phyloP scores from a whole-genome alignment of 2,329 filamentous ascomycete genomes.

The Ophiocordyceps polyrhachis-furcata region DNA sequence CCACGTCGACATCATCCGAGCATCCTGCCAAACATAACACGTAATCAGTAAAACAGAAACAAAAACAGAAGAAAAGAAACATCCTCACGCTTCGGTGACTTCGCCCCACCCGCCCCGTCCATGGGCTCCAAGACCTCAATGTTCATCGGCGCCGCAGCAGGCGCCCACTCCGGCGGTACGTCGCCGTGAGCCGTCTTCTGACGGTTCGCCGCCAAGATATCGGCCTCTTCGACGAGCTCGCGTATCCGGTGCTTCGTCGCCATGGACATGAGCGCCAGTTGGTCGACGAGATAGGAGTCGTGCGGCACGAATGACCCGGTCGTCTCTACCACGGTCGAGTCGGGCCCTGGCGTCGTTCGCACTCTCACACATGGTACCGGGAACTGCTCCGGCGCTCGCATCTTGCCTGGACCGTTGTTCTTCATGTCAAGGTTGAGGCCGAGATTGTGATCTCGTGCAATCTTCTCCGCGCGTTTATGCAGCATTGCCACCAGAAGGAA shows the following conservation, averaged over 20 bases:
- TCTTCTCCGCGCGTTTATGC: slow-evolving; percentile 38
- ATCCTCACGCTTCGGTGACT: slow-evolving; percentile 38
- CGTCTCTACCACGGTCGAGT: slow-evolving; percentile 43
- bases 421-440: slow-evolving; percentile 36
- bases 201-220: slow-evolving; percentile 49
- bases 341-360: slow-evolving; percentile 36
- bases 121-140: slow-evolving; percentile 17
- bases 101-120: slow-evolving; percentile 19
- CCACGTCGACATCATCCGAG: slow-evolving; percentile 14
- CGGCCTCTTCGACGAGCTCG: slow-evolving; percentile 59
- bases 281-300: slow-evolving; percentile 60
- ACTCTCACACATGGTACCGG: slow-evolving; percentile 33
- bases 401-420: slow-evolving; percentile 25
- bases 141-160: slow-evolving; percentile 41
- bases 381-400: slow-evolving; percentile 30
- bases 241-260: slow-evolving; percentile 65
- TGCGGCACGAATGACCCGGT: slow-evolving; percentile 54
- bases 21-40: slow-evolving; percentile 16
- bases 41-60: not conserved
- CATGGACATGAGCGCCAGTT: slow-evolving; percentile 66
- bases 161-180: slow-evolving; percentile 57
- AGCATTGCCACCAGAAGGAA: slow-evolving; percentile 49
- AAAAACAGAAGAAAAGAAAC: no score
- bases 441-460: slow-evolving; percentile 38
- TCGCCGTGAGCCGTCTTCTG: slow-evolving; percentile 64